Conservation (phyloP, 306 rosid species). For the Lablab purpureus region DNA sequence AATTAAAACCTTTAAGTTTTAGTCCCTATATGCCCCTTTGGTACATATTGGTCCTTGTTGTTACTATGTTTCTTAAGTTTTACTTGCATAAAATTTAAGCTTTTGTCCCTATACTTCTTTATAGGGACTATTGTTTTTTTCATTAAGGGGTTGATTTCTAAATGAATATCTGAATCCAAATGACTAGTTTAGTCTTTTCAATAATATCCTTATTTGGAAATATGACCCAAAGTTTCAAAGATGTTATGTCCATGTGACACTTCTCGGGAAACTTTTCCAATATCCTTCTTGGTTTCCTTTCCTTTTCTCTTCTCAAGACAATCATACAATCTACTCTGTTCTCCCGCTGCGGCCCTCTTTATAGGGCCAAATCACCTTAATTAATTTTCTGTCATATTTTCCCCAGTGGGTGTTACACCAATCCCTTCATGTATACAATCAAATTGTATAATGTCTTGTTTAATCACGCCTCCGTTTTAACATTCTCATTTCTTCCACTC, state of each 20-base stretch:
- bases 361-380: background rate
- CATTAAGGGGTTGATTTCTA: background rate
- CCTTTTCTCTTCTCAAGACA: background rate
- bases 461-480: background rate
- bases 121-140: background rate
- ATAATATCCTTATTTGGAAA: background rate
- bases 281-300: background rate
- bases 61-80: background rate
- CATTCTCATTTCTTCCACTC: background rate
- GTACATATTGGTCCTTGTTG: background rate
- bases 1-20: background rate
- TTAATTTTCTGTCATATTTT: background rate
- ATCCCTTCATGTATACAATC: background rate
- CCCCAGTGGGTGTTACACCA: background rate
- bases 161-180: background rate
- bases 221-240: background rate
- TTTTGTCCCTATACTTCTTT: background rate
- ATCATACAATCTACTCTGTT: background rate
- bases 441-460: background rate
- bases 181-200: background rate
- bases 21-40: background rate
- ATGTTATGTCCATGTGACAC: background rate
- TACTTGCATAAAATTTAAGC: background rate
- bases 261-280: background rate
- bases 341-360: background rate